These are phyloP conservation scores for Xylaria arbuscula DNA, from an alignment of 2,329 filamentous ascomycete genomes.

Conservation along the genomic window DNA sequence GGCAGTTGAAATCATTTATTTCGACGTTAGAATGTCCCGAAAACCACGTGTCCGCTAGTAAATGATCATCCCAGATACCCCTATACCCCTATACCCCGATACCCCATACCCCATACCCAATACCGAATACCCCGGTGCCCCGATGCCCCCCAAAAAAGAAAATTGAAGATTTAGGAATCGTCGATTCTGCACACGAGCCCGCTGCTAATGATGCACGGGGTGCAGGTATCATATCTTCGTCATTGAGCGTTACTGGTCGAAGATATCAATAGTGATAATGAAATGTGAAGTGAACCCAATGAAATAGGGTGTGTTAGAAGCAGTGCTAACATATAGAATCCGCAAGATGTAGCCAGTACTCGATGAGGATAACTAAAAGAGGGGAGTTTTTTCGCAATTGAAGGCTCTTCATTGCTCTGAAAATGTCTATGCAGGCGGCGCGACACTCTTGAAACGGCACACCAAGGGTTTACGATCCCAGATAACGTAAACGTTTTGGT, in stretches of 20 bases:
- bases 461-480: conserved; percentile 35
- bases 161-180: too few relatives aligned
- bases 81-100: too few relatives aligned
- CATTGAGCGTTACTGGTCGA: not conserved
- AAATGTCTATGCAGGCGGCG: not conserved
- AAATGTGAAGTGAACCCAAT: not conserved
- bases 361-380: not conserved
- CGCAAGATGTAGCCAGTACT: conserved; percentile 1
- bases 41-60: too few relatives aligned
- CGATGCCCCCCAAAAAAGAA: too few relatives aligned
- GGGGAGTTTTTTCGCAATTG: not conserved
- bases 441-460: conserved; percentile 22
- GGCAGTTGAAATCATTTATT: too few relatives aligned
- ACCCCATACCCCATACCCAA: too few relatives aligned
- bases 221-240: not conserved
- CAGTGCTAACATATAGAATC: not conserved
- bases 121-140: too few relatives aligned
- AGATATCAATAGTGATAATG: not conserved
- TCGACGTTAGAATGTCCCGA: too few relatives aligned
- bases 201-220: too few relatives aligned
- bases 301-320: not conserved
- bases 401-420: not conserved
- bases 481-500: conserved; percentile 36
- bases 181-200: too few relatives aligned
- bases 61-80: too few relatives aligned